Base-by-base conservation (phyloP, 1,139 yeast species). In the Candida smagusa region DNA sequence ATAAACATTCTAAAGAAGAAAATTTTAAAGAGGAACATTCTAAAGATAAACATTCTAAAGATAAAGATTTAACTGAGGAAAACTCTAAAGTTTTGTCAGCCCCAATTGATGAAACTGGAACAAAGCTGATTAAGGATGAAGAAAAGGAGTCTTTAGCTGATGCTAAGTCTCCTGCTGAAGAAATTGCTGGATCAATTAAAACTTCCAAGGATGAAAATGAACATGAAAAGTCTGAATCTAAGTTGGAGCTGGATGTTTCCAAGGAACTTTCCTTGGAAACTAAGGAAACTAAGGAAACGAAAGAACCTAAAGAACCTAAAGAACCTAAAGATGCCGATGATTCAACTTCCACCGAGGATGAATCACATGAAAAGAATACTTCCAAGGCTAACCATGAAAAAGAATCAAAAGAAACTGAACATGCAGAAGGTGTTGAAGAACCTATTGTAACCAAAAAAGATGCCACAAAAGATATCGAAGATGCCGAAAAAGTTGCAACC, bases 401-500 rank as follows among this genome's bases (percentile, higher is more conserved):
- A 22, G 50, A 42, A 23, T 34, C 43, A 2, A 33, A 45, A n/a
- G 39, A 37, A 24, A 34, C 33, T n/a, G n/a, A n/a, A n/a, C n/a
- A 12, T 38, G 34, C 19, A 28, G 32, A n/a, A 9, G 25, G 7
- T 22, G 25, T 7, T 22, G 25, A 22, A 22, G 9, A 22, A 22
- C 7, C 9, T 9, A 22, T 9, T 24, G 6, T 24, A 24, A 24
- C 27, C 6, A 11, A 9, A 22, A 9, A 9, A 24, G 27, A 9
- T 24, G 27, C 6, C 27, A 9, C 27, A 24, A 24, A 9, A 24
- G 27, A 24, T 9, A 24, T 6, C 3, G 6, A 24, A 24, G 27
- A 24, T 9, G 6, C 27, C 12, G 30, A 39, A 28, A 43, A 45
- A 30, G 49, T 41, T 12, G 36, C 35, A 6, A 31, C 33, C 7